These are phyloP conservation scores for Amylocystis lapponica DNA, from an alignment of 768 basidiomycete genomes.

Conservation along the genomic window DNA sequence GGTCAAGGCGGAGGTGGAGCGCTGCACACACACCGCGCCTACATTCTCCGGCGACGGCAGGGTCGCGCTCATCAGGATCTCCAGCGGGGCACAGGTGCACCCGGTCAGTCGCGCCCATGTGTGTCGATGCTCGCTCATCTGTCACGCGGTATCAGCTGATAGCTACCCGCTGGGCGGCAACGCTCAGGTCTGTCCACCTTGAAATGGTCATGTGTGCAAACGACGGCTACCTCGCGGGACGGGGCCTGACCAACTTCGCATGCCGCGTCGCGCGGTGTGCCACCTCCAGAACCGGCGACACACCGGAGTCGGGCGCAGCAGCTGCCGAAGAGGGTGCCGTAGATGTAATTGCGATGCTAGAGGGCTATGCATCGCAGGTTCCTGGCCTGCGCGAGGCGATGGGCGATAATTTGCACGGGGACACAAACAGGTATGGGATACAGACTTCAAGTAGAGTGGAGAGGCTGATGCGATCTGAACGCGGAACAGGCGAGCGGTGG, in stretches of 20 bases:
- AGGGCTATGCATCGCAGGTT: conserved; percentile 30
- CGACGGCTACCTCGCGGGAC: conserved; percentile 27
- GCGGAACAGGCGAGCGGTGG: conserved; percentile 39
- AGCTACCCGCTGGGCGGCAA: conserved; percentile 41
- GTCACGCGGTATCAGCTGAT: conserved; percentile 30
- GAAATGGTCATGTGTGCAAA: conserved; percentile 33
- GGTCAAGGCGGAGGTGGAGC: conserved; percentile 33
- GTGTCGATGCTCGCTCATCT: not conserved
- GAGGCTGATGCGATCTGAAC: not conserved
- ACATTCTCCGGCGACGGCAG: conserved; percentile 39
- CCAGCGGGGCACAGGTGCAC: conserved; percentile 38
- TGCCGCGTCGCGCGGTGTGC: conserved; percentile 35
- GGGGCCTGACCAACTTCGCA: conserved; percentile 34
- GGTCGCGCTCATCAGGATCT: conserved; percentile 36
- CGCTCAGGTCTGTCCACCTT: conserved; percentile 28
- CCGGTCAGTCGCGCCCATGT: conserved; percentile 11
- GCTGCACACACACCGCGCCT: conserved; percentile 29
- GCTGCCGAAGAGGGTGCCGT: conserved; percentile 16
- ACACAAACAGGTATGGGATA: conserved; percentile 26
- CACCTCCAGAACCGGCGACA: conserved; percentile 15
- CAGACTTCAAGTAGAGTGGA: not conserved
- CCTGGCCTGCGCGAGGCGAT: conserved; percentile 32
- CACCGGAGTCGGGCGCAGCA: not conserved
- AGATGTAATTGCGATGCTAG: conserved; percentile 33
- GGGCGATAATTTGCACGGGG: conserved; percentile 42